Base-by-base conservation (phyloP, 768 basidiomycete genomes). In the Leucosporidium scottii region DNA sequence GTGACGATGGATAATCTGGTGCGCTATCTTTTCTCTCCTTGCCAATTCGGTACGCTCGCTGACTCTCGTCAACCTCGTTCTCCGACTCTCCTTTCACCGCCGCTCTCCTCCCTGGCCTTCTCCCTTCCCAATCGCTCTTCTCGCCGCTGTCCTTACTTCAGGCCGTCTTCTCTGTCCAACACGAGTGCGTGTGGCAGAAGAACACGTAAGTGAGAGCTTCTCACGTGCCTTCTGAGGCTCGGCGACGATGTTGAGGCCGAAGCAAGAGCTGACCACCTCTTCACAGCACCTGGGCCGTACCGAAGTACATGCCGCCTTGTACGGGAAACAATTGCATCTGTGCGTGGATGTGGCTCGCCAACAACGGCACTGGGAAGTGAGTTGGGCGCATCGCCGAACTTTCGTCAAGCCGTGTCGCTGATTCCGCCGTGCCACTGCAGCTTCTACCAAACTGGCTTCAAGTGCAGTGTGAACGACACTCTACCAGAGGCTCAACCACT, bases 271-370 rank as follows among this genome's bases (percentile, higher is more conserved):
- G 50, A 23, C 8, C 50, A 1, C 21, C 8, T n/a, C 8, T 3
- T 51, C 23, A n/a, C 50, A 27, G 50, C 23, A 23, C 23, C 23
- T 51, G 50, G 23, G 50, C 69, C 10, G 65, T 77, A 39, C 77
- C 77, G 1, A 59, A 67, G 15, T 69, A 74, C 56, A 69, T 77
- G 58, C 77, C 77, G 0, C 50, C 68, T 2, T 77, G 77, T 55
- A 74, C 77, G 8, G 71, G 73, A 13, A 69, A 70, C 8, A 75
- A 75, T 27, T 77, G 77, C 61, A 74, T 73, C 44, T 76, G 76
- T 61, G 70, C 61, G 9, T 76, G 74, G 73, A 34, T 67, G 55
- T 67, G 66, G 66, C 64, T 71, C 15, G 66, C 65, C 15, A 61
- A 61, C 28, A 58, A 56, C 31, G 66, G 66, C 12, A 67, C 64